These are phyloP conservation scores for Pythium brachiatum DNA, from an alignment of 352 stramenopile species.

Conservation along the genomic window DNA sequence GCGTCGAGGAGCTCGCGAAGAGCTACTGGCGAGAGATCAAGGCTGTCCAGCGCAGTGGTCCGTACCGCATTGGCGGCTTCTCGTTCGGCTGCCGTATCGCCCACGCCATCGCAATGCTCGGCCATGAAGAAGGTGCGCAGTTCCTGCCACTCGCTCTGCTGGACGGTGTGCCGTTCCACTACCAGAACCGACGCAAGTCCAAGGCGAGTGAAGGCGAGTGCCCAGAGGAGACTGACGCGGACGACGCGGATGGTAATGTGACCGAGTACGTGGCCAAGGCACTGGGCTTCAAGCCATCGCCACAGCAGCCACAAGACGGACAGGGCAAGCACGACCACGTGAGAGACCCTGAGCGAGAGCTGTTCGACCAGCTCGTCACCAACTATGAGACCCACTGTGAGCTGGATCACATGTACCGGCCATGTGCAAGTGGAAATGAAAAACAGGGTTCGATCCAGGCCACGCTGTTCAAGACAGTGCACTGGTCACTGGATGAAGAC, in stretches of 20 bases:
- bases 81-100: slow-evolving; percentile 66
- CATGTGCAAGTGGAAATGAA: slow-evolving; percentile 19
- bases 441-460: slow-evolving; percentile 17
- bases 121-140: slow-evolving; percentile 21
- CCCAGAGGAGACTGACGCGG: slow-evolving; percentile 12
- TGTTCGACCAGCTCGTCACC: slow-evolving; percentile 33
- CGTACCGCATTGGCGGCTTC: slow-evolving; percentile 50
- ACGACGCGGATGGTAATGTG: slow-evolving; percentile 1
- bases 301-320: slow-evolving; percentile 20
- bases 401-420: slow-evolving; percentile 38
- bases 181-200: slow-evolving; percentile 4
- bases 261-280: slow-evolving; percentile 19
- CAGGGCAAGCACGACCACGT: slow-evolving; percentile 11
- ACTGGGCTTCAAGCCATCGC: slow-evolving; percentile 11
- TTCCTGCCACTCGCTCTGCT: slow-evolving; percentile 40
- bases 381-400: slow-evolving; percentile 40
- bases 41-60: slow-evolving; percentile 30
- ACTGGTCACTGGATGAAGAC: slow-evolving; percentile 29
- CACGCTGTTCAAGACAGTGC: slow-evolving; percentile 40
- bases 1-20: slow-evolving; percentile 37
- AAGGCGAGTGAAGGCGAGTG: background rate
- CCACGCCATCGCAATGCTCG: slow-evolving; percentile 37
- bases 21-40: slow-evolving; percentile 39
- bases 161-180: slow-evolving; percentile 36
- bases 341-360: slow-evolving; percentile 16